phyloP scores from a whole-genome alignment of 495 filamentous ascomycete genomes.

The Podospora conica region DNA sequence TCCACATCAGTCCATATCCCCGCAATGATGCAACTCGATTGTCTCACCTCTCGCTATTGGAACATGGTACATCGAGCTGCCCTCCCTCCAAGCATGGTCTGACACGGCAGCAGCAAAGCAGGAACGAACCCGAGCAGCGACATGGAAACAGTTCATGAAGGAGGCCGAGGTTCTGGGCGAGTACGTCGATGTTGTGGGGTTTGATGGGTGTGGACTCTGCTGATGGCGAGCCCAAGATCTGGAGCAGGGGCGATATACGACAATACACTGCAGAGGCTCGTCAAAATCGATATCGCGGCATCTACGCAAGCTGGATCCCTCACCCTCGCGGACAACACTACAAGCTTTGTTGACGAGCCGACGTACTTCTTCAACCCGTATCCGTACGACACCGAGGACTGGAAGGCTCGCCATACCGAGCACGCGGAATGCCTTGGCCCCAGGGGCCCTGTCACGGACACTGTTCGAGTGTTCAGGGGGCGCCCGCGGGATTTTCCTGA shows the following conservation, averaged over 20 bases:
- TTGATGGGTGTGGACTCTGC: background rate
- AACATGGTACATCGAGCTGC: background rate
- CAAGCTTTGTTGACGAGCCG: slow-evolving; percentile 26
- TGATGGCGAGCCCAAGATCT: slow-evolving; percentile 7
- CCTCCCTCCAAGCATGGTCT: background rate
- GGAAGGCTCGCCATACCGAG: slow-evolving; percentile 23
- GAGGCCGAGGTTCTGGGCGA: slow-evolving; percentile 33
- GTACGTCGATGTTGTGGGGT: slow-evolving; percentile 25
- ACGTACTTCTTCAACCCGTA: slow-evolving; percentile 45
- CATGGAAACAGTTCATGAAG: slow-evolving; percentile 32
- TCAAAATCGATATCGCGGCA: slow-evolving; percentile 23
- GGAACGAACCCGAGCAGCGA: background rate
- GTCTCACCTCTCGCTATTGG: no score
- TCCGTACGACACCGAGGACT: slow-evolving; percentile 38
- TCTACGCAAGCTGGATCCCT: slow-evolving; percentile 23
- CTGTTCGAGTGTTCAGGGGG: slow-evolving; percentile 49
- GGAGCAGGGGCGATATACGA: slow-evolving; percentile 41
- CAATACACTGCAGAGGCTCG: slow-evolving; percentile 39
- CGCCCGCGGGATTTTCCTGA: slow-evolving; percentile 66
- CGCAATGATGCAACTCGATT: no score
- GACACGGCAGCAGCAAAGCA: background rate
- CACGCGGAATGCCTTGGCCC: slow-evolving; percentile 36
- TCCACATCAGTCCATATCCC: background rate
- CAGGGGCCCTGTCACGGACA: slow-evolving; percentile 23
- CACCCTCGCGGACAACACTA: slow-evolving; percentile 11